Percentiles rank a stretch among this genome's conserved stretches.
Evolutionary conservation across 208 protist species (phyloP).

Genomic region (Tritrichomonas foetus): DNA sequence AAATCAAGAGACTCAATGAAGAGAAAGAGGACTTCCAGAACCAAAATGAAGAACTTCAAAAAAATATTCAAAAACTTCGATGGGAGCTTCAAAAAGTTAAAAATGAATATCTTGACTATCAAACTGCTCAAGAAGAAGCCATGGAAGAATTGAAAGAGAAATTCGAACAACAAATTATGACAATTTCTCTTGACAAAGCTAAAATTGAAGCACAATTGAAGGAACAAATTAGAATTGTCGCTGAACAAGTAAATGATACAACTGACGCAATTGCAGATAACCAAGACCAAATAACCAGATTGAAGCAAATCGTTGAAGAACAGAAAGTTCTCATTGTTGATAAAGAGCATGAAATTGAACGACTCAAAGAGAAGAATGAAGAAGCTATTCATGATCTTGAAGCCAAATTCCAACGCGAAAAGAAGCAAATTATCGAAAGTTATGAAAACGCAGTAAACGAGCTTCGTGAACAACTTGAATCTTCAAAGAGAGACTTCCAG

Average conservation of each 20-base stretch:
- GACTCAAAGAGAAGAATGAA: too few species aligned
- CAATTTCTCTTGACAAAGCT: too few species aligned
- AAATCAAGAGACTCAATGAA: background rate
- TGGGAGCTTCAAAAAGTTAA: too few species aligned
- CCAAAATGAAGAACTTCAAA: background rate
- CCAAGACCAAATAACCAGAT: too few species aligned
- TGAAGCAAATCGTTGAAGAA: too few species aligned
- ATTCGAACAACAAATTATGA: background rate
- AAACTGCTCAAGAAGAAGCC: background rate
- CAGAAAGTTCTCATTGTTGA: too few species aligned
- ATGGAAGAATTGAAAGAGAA: background rate
- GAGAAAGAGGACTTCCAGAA: background rate
- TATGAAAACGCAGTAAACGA: background rate
- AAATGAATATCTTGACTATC: background rate
- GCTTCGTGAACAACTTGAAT: background rate
- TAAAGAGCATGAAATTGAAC: too few species aligned
- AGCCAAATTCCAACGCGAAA: background rate
- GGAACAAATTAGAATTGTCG: too few species aligned
- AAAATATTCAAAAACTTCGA: background rate
- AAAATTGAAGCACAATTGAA: too few species aligned
- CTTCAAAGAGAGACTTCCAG: background rate
- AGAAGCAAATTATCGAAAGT: background rate
- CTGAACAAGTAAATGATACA: too few species aligned
- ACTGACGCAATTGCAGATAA: too few species aligned
- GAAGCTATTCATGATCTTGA: background rate